Evolutionary conservation across 1,139 yeast genomes (phyloP).

Genomic region (Zygoascus sp.): DNA sequence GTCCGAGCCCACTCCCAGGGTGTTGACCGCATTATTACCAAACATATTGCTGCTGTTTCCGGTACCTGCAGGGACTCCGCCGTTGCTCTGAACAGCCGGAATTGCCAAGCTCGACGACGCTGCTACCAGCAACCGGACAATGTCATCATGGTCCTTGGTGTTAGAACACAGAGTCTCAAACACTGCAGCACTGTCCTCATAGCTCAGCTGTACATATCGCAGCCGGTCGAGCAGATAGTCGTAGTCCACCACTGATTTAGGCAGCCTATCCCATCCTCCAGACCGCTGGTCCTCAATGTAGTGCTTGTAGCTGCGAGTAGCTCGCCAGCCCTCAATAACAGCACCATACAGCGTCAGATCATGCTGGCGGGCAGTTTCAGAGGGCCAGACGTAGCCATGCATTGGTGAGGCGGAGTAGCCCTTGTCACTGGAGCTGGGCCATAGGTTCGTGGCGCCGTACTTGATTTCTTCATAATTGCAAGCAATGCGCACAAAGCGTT

Average conservation of each 20-base stretch:
- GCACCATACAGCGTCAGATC: constrained; percentile 30
- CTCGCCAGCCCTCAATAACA: constrained; percentile 36
- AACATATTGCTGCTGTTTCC: not conserved
- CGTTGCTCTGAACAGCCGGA: constrained; percentile 3
- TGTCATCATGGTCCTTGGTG: constrained; percentile 32
- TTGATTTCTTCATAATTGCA: constrained; percentile 32
- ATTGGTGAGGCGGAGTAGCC: constrained; percentile 29
- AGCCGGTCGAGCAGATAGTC: constrained; percentile 34
- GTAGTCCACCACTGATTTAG: constrained; percentile 28
- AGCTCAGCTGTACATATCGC: constrained; percentile 25
- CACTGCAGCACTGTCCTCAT: constrained; percentile 32
- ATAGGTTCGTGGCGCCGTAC: constrained; percentile 30
- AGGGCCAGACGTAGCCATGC: constrained; percentile 34
- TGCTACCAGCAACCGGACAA: constrained; percentile 29
- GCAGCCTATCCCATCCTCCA: constrained; percentile 9
- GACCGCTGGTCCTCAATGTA: constrained; percentile 25
- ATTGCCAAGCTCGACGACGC: constrained; percentile 7
- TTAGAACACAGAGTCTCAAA: constrained; percentile 28
- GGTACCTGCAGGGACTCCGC: not conserved
- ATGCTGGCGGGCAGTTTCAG: constrained; percentile 25
- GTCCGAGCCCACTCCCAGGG: constrained; percentile 9
- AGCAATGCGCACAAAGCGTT: constrained; percentile 33
- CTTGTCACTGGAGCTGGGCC: constrained; percentile 28
- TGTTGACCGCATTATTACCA: constrained; percentile 4
- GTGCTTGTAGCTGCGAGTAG: constrained; percentile 29